Evolutionary conservation across 139 green algal species (phyloP).

Genomic region (Chlorella sorokiniana): DNA sequence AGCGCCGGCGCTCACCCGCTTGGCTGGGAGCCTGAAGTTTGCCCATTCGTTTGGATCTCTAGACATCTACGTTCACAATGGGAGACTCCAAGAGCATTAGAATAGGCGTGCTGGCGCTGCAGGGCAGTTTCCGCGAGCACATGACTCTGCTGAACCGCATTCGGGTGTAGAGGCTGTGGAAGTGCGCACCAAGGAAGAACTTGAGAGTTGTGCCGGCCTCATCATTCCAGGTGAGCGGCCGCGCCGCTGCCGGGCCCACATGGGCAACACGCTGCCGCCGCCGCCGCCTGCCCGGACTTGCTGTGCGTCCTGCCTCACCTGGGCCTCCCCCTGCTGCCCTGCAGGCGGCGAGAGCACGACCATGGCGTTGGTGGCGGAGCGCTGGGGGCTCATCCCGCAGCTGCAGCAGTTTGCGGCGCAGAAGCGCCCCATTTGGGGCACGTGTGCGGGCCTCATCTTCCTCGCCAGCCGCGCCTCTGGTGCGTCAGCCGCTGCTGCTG

Average conservation of each 20-base stretch:
- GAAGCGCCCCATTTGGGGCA: constrained; percentile 89
- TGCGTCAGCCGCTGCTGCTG: background rate
- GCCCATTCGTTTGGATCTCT: too few species aligned
- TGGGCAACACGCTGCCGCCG: background rate
- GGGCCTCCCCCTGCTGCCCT: background rate
- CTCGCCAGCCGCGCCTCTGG: constrained; percentile 85
- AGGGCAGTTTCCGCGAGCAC: constrained; percentile 94
- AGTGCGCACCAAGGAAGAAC: constrained; percentile 83
- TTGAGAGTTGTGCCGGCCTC: constrained; percentile 75
- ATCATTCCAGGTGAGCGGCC: constrained; percentile 80
- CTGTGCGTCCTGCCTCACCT: background rate
- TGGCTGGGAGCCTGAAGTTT: too few species aligned
- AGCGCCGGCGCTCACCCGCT: too few species aligned
- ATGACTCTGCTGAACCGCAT: constrained; percentile 67
- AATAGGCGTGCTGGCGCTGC: constrained; percentile 89
- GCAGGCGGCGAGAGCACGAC: constrained; percentile 91
- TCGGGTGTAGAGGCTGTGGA: constrained; percentile 76
- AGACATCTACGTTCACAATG: background rate
- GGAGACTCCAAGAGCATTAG: constrained; percentile 10
- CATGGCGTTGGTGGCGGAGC: constrained; percentile 90
- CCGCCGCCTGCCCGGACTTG: background rate
- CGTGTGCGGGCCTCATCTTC: constrained; percentile 98
- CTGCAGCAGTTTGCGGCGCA: constrained; percentile 67
- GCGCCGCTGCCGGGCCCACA: background rate
- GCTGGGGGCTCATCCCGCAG: constrained; percentile 84